phyloP scores from a whole-genome alignment of 2,329 filamentous ascomycete genomes.

The Diaporthe capsici region DNA sequence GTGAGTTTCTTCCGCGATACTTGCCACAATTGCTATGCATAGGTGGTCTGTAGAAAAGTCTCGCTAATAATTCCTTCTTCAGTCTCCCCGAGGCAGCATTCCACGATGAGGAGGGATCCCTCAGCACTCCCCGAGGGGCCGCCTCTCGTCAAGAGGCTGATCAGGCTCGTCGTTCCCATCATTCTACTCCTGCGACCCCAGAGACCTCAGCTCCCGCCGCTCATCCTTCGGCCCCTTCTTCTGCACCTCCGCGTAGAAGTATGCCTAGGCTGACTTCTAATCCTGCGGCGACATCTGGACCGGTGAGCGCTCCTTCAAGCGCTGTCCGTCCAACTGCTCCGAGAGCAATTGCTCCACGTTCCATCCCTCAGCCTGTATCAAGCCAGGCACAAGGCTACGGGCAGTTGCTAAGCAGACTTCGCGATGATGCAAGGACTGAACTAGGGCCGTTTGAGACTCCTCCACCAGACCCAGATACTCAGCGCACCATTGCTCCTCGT shows the following conservation, averaged over 20 bases:
- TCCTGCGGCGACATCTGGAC: not conserved
- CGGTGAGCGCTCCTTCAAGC: not conserved
- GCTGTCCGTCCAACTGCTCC: not conserved
- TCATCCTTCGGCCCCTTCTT: not conserved
- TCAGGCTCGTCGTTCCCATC: not conserved
- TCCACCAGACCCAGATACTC: not conserved
- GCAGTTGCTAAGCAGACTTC: not conserved
- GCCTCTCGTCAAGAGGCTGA: not conserved
- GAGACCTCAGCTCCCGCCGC: not conserved
- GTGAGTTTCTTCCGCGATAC: not conserved
- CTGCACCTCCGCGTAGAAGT: not conserved
- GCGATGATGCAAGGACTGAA: not conserved
- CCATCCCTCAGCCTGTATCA: not conserved
- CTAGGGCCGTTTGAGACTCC: too few species aligned
- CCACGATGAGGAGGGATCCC: not conserved
- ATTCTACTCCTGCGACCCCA: not conserved
- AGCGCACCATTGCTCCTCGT: too few species aligned
- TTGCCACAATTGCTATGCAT: not conserved
- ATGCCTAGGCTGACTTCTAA: not conserved
- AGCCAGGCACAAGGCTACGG: not conserved
- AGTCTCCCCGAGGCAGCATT: not conserved
- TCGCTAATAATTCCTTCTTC: not conserved
- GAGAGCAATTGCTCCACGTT: not conserved
- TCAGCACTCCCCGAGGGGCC: not conserved
- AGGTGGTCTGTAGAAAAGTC: not conserved